phyloP scores from a whole-genome alignment of 1,284 basidiomycete genomes.

The Cutaneotrichosporon curvatum region DNA sequence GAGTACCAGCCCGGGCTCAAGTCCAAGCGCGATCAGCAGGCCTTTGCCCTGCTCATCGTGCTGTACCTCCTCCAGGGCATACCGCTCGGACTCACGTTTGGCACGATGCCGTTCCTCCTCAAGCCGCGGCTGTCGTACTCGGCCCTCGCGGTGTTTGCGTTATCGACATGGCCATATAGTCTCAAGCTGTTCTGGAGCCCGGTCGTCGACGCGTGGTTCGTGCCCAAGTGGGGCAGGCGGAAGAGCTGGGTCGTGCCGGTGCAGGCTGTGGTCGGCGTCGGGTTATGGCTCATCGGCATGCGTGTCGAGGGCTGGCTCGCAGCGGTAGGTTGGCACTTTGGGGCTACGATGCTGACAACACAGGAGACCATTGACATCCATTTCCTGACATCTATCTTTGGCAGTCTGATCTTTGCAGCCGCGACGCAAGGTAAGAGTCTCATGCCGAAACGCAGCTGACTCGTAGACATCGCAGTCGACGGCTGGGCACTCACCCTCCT shows the following conservation, averaged over 20 bases:
- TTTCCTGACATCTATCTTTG: conserved; percentile 79
- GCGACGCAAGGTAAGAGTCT: conserved; percentile 78
- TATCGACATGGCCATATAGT: conserved; percentile 94
- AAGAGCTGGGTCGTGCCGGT: conserved; percentile 99
- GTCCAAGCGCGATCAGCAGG: conserved; percentile 59
- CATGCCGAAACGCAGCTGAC: conserved; percentile 1
- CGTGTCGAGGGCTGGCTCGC: conserved; percentile 74
- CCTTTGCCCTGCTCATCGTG: conserved; percentile 77
- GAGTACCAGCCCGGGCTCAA: conserved; percentile 27
- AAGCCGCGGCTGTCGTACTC: conserved; percentile 93
- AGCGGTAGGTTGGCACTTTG: conserved; percentile 54
- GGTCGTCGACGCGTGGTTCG: conserved; percentile 87
- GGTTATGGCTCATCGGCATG: conserved; percentile 81
- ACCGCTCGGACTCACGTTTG: conserved; percentile 66
- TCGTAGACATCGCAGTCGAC: conserved; percentile 84
- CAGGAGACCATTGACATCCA: conserved; percentile 77
- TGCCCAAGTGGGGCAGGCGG: conserved; percentile 65
- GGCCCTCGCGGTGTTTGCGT: conserved; percentile 87
- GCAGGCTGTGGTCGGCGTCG: conserved; percentile 78
- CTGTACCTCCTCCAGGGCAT: conserved; percentile 81
- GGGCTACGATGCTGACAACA: conserved; percentile 1
- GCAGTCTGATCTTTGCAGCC: conserved; percentile 84
- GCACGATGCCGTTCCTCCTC: conserved; percentile 93
- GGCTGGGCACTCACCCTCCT: conserved; percentile 97
- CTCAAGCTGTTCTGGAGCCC: conserved; percentile 97